Base-by-base conservation (phyloP, 306 rosid genomes). In the Cicer pinnatifidum region DNA sequence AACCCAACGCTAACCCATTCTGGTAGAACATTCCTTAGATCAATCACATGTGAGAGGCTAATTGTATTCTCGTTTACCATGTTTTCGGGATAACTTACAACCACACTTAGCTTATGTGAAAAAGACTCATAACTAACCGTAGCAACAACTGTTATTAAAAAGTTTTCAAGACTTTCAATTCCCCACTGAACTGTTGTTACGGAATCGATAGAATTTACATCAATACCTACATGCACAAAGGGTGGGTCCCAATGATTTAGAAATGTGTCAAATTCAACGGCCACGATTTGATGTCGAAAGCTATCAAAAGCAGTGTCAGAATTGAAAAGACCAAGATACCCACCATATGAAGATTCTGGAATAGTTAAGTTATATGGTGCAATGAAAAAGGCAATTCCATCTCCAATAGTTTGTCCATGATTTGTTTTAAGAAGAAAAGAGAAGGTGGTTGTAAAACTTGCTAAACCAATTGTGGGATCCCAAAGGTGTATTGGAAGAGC, bases 1-100 rank as follows among this genome's bases (percentile, higher is more conserved):
- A 91, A 89, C 1, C 95, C 91, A 39, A 89, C 65, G 12, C 90
- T 67, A 43, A 75, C 72, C 82, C 71, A 81, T 72, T 83, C 85
- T 0, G 84, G 82, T 23, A 86, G 40, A 40, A 52, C 65, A 3
- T 11, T 16, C 20, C 0, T 63, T 60, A 82, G 37, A 51, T 82
- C 79, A 54, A 68, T 43, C 8, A 0, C 39, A 67, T 62, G 69
- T 1, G 75, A 80, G 2, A 76, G 74, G 13, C 43, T 73, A 9
- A 58, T 9, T 0, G 67, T 33, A 11, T 80, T 4, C 10, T 17
- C 73, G 3, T 43, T 3, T 11, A 3, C 4, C 0, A 0, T 13
- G 1, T 37, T 2, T 23, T 2, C 33, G 3, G 33, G 33, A 2
- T 23, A 1, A 23, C 33, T 61, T 9, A 69, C 71, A 13, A 39